Base-by-base conservation (phyloP, 768 basidiomycete genomes). In the Leccinum boreale region DNA sequence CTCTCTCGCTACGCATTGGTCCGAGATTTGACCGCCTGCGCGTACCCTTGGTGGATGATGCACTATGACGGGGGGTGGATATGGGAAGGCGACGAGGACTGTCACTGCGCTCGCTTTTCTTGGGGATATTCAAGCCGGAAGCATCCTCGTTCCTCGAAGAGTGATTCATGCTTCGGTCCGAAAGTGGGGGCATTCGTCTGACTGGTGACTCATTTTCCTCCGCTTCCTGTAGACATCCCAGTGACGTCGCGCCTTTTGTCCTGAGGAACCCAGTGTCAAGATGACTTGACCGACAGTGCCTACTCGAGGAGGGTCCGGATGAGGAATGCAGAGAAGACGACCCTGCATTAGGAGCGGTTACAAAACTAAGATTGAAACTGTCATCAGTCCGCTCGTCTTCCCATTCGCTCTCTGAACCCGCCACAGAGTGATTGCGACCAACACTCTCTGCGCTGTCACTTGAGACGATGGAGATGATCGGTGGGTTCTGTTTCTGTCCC, bases 331-430 rank as follows among this genome's bases (percentile, higher is more conserved):
- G 63, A 14, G 78, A 75, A n/a, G 74, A 68, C 15, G 62, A 19
- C 9, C 51, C 58, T 46, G 55, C 53, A 19, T 51, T 52, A 44
- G 62, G 56, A 54, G 58, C 54, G 6, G 81, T 74, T 55, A 76
- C 59, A 67, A 84, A 79, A 67, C 79, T 85, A 58, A 85, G 57
- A 62, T 78, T 83, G 64, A 89, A 67, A 67, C 87, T 90, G 51
- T 90, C 90, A 8, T 94, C 90, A 1, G 88, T 90, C 74, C 83
- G 89, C 67, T 92, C 90, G 67, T 93, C 90, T 72, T 93, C 91
- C 91, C 92, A 93, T 56, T 94, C 91, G 69, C 87, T 91, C 64
- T 92, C 90, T 5, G 89, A 90, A 6, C 84, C 80, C 48, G 85
- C 81, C 23, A 80, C 70, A 4, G 85, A 85, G 35, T 73, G 67